Base-by-base conservation (phyloP, 495 filamentous ascomycete species). In the Xylaria bambusicola region DNA sequence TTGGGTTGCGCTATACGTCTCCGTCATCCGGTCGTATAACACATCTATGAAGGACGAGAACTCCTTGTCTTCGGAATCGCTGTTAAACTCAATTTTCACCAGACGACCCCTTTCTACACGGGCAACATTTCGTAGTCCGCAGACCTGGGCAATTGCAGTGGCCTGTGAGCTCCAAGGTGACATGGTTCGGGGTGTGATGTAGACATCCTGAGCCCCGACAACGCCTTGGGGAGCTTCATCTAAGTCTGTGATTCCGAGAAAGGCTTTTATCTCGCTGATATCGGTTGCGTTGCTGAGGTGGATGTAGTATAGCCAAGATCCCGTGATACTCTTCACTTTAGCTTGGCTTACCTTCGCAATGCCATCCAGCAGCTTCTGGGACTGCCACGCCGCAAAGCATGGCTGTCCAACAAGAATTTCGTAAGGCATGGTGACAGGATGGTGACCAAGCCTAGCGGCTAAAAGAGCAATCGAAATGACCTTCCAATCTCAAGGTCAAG, bases 151-250 rank as follows among this genome's bases (percentile, higher is more conserved):
- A 71, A 98, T 97, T 66, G 85, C 91, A 36, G 93, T 97, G 36
- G 93, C 94, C 68, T 97, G 91, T 49, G 93, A 95, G 70, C 90
- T 96, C 94, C 94, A 98, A 73, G 94, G 94, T 36, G 92, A 97
- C 62, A 96, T 92, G 35, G 93, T 96, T 49, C 94, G 83, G 10
- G 93, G 94, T 35, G 82, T 84, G 46, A 97, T 80, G 67, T 91
- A 91, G 70, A 73, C 49, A 53, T 60, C 48, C 18, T 40, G 50
- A 10, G 80, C 38, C 73, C 73, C 54, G 69, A 69, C 7, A 63
- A 62, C 21, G 66, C 66, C 48, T 69, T 75, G 51, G 70, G 70
- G 56, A 73, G 65, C 20, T 62, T 59, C 41, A 71, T 49, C 68
- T 45, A 55, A 79, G 66, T 57, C 74, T 72, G 57, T 52, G n/a